Evolutionary conservation across 2,329 filamentous ascomycete species (phyloP), one percentile per base, ranked within the genome.

Genomic region (Paraphoma sp.): DNA sequence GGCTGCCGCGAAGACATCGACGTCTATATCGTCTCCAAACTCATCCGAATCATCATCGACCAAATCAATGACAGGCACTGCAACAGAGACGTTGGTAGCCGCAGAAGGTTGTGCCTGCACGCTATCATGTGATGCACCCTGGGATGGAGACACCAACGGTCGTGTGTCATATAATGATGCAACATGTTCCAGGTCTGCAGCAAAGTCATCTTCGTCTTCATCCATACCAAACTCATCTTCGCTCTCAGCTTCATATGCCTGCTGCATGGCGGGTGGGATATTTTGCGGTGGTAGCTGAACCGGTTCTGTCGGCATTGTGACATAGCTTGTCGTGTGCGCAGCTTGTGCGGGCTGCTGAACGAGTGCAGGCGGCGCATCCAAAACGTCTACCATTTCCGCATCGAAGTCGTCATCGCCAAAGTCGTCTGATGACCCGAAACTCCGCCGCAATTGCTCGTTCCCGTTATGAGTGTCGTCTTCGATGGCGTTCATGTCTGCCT

Each of bases 11-110:
- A 84, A 81, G 48, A 83, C 79, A 67, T 94, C 91, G 69, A 92
- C 90, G 75, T 96, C 92, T 75, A 86, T 81, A 59, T 87, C 83
- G 64, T 82, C 84, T 45, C 88, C 90, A 80, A 92, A 92, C 68
- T 92, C 89, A 60, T 81, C 81, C 64, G 84, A 89, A 40, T 80
- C 72, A 61, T 81, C 80, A 41, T 82, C 61, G 7, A 59, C 41
- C 29, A 74, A 48, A 48, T 62, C 57, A 9, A 74, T 70, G 29
- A 73, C 60, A 4, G 65, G 52, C n/a, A 60, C 51, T 38, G 60
- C 23, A 18, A 51, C 17, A 12, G 52, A 56, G 31, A 44, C 52
- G 11, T 43, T 62, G 16, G 53, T 31, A 17, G 47, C 36, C 45
- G 31, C 44, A 16, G 8, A 28, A 36, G 47, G 40, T 10, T 45